phyloP scores from a whole-genome alignment of 495 filamentous ascomycete species.

The Ascodesmis nigricans region DNA sequence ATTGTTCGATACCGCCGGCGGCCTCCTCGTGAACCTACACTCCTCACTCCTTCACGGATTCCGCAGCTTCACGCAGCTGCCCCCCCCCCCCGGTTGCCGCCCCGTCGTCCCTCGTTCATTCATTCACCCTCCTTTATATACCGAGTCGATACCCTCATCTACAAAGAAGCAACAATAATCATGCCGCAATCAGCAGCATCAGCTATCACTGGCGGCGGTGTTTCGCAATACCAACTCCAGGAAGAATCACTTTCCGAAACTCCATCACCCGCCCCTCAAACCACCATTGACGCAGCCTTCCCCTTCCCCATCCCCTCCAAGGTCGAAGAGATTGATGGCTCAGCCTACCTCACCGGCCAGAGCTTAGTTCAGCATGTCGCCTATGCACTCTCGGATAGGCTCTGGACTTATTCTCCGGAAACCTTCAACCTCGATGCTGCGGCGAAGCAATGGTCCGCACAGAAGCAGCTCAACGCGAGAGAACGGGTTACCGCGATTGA shows the following conservation, averaged over 20 bases:
- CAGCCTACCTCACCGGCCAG: slow-evolving; percentile 79
- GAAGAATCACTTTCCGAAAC: slow-evolving; percentile 11
- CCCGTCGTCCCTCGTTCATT: too few relatives aligned
- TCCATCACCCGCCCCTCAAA: slow-evolving; percentile 11
- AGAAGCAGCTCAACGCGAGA: slow-evolving; percentile 49
- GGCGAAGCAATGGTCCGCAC: slow-evolving; percentile 47
- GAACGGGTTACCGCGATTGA: slow-evolving; percentile 59
- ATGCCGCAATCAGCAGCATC: too few relatives aligned
- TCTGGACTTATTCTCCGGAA: slow-evolving; percentile 90
- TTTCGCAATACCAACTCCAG: slow-evolving; percentile 10
- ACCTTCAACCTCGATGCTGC: slow-evolving; percentile 74
- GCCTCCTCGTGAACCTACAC: too few relatives aligned
- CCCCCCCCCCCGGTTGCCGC: too few relatives aligned
- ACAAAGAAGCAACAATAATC: too few relatives aligned
- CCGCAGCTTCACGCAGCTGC: too few relatives aligned
- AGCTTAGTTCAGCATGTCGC: slow-evolving; percentile 86
- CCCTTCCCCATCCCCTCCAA: slow-evolving; percentile 37
- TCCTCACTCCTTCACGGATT: too few relatives aligned
- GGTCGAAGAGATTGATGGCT: slow-evolving; percentile 53
- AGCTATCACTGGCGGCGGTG: slow-evolving; percentile 6
- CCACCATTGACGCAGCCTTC: slow-evolving; percentile 32
- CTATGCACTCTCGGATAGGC: slow-evolving; percentile 78
- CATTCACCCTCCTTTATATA: too few relatives aligned
- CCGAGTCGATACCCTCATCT: too few relatives aligned
- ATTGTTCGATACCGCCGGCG: too few relatives aligned